These are phyloP conservation scores for Hordeum marinum DNA, from an alignment of 176 grass and related monocot genomes.

Conservation along the genomic window DNA sequence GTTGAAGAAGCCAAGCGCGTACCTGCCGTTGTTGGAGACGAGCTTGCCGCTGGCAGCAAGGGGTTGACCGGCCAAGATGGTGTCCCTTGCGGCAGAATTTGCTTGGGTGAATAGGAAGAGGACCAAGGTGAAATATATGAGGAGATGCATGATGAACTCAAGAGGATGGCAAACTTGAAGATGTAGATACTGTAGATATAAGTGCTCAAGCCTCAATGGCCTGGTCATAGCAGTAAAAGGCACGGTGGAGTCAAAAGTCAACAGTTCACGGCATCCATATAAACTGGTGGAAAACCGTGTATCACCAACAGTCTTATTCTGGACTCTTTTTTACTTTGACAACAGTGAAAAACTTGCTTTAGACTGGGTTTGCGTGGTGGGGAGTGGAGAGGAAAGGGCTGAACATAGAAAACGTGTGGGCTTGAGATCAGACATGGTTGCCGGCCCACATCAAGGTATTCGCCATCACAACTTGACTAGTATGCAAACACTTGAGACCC, in stretches of 20 bases:
- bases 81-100: neutral
- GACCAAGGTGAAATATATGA: neutral
- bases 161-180: neutral
- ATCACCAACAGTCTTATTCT: too few species aligned
- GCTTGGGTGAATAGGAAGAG: neutral
- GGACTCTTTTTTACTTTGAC: too few species aligned
- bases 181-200: neutral
- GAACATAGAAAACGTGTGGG: neutral
- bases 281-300: too few species aligned
- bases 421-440: neutral
- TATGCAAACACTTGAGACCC: neutral
- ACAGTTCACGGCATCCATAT: neutral
- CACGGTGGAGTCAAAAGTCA: neutral
- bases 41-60: neutral
- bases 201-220: neutral
- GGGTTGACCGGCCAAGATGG: neutral
- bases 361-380: neutral
- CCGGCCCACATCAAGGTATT: neutral
- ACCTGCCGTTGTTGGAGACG: neutral
- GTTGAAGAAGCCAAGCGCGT: neutral
- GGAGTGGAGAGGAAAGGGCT: neutral
- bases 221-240: neutral
- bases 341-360: neutral
- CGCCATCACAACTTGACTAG: neutral
- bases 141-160: neutral